Evolutionary conservation across 1,284 basidiomycete genomes (phyloP), one percentile per base, ranked within the genome.

Genomic region (Cryptococcus sp.): DNA sequence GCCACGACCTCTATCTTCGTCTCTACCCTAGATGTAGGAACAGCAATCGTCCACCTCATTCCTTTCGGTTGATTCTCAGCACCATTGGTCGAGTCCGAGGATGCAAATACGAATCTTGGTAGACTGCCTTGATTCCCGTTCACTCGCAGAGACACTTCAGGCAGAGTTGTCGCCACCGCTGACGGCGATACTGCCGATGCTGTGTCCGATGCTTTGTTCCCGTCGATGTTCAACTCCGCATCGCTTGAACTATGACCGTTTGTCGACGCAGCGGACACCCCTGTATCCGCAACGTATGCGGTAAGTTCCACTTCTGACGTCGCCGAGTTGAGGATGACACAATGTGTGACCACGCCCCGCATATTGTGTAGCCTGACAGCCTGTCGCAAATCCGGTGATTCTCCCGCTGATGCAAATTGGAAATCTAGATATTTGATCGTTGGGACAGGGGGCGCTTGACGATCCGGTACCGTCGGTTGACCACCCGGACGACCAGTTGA

Each of bases 241-340:
- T 38, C 19, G 43, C 20, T 25, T 11, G 46, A n/a, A 34, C 26
- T 7, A 50, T 17, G 34, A 3, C 38, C 23, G 38, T 16, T 48
- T 10, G 20, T 39, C 26, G 54, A 17, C 7, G 26, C 39, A 25
- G 54, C 8, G n/a, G 50, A 26, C 7, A 17, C 37, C 34, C 46
- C 37, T 34, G 48, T 20, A 40, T 64, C 61, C 47, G 62, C 63
- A 6, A 73, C 54, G 52, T 69, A 73, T 15, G 74, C 76, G 15
- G 72, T 73, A 26, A 78, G 54, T 43, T 77, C 74, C 17, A 77
- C 52, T 51, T 71, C 69, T 23, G 68, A 51, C 4, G 73, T 75
- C 3, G 61, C 58, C 0, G 60, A 47, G 19, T 65, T 64, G n/a
- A 77, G 58, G 6, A 72, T 51, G 8, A 78, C 65, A 0, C 70